Conservation (phyloP, 2,329 filamentous ascomycete species). For the Ascosphaera apis region DNA sequence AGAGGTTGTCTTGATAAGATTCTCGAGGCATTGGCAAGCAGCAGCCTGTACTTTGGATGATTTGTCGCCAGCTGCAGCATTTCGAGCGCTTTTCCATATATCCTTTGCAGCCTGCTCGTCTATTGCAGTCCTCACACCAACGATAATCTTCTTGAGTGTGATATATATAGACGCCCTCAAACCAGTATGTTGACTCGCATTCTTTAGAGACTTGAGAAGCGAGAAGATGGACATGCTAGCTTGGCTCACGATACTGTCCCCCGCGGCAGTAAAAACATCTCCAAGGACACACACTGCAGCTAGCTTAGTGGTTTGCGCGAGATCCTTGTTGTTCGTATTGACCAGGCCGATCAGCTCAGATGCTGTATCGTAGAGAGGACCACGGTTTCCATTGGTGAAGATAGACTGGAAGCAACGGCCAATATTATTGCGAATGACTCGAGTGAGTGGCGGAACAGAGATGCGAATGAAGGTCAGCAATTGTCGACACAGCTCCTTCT, state of each 20-base stretch:
- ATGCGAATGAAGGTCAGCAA: conserved; percentile 82
- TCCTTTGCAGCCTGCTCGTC: conserved; percentile 75
- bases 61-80: conserved; percentile 55
- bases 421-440: conserved; percentile 74
- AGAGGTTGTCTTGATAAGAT: conserved; percentile 44
- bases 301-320: conserved; percentile 45
- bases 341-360: conserved; percentile 62
- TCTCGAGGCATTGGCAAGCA: conserved; percentile 57
- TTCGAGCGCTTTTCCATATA: conserved; percentile 78
- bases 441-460: conserved; percentile 54
- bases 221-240: conserved; percentile 51
- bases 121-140: conserved; percentile 50
- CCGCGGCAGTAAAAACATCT: conserved; percentile 72
- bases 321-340: conserved; percentile 52
- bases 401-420: conserved; percentile 66
- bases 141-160: conserved; percentile 51
- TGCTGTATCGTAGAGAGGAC: conserved; percentile 80
- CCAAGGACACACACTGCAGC: conserved; percentile 72
- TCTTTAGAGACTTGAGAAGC: conserved; percentile 58
- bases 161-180: conserved; percentile 56
- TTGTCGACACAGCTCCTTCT: conserved; percentile 82
- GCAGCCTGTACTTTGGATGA: conserved; percentile 56
- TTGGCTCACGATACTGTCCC: conserved; percentile 73
- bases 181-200: conserved; percentile 56
- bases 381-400: conserved; percentile 66